Conservation (phyloP, 2,329 filamentous ascomycete genomes). For the Emericellopsis cladophorae region DNA sequence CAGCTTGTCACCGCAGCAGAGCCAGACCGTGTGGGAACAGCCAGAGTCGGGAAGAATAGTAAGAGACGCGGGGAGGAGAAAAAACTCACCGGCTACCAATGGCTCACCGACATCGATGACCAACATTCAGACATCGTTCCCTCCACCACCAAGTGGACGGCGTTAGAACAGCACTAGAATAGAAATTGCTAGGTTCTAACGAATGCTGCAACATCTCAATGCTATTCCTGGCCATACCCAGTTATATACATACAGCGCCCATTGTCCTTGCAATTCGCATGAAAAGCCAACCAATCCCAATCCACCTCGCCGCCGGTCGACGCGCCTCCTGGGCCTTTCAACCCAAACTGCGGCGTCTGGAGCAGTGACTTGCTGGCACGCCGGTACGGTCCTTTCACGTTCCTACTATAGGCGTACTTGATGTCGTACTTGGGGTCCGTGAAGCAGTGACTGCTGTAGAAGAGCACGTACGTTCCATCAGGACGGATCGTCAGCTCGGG, state of each 20-base stretch:
- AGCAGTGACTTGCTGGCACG: slow-evolving; percentile 18
- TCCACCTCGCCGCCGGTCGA: slow-evolving; percentile 16
- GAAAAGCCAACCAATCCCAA: slow-evolving; percentile 15
- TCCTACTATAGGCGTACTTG: slow-evolving; percentile 39
- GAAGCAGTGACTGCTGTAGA: slow-evolving; percentile 51
- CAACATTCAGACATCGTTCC: slow-evolving; percentile 22
- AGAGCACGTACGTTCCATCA: slow-evolving; percentile 42
- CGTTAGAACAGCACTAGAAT: no score
- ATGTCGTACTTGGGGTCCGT: slow-evolving; percentile 41
- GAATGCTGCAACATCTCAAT: no score
- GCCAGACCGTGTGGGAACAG: background rate
- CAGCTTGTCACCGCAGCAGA: background rate
- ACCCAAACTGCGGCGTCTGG: slow-evolving; percentile 20
- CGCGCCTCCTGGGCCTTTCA: slow-evolving; percentile 27
- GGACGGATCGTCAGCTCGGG: slow-evolving; percentile 35
- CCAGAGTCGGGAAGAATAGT: background rate
- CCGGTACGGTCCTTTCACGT: slow-evolving; percentile 22
- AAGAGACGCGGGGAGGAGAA: background rate
- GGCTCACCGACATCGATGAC: background rate
- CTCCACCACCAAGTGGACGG: background rate
- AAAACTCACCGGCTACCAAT: background rate
- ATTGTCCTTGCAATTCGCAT: slow-evolving; percentile 17
- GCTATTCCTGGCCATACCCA: slow-evolving; percentile 5
- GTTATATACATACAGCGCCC: slow-evolving; percentile 23
- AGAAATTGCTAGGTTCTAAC: no score